Evolutionary conservation across 1,284 basidiomycete species (phyloP), one percentile per base, ranked within the genome.

Genomic region (Puccinia hordei): DNA sequence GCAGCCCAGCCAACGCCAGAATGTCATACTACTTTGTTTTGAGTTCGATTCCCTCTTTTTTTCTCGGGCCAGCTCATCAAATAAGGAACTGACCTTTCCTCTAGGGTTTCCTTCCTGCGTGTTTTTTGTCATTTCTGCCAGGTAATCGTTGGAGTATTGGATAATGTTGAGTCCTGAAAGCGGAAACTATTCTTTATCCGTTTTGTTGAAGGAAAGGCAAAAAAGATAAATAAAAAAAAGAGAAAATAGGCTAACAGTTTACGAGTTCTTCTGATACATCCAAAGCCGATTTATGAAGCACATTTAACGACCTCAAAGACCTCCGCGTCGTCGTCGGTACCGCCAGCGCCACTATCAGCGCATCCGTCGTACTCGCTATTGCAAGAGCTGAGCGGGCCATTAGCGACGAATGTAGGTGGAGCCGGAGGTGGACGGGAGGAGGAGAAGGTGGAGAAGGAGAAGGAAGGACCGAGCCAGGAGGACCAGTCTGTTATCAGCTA

Each of bases 271-370:
- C 10, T 35, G 10, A 12, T 41, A 46, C 10, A 17, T 5, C n/a
- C 2, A 82, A 83, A 85, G 78, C 85, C 85, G 22, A 81, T 85
- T 15, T 85, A 85, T 81, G 84, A 85, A 57, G 69, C 83, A 15
- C 81, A 81, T 71, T 80, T 85, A 27, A 82, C 82, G 19, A 84
- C 84, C 13, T 81, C 83, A 63, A 82, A 81, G 55, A 81, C 79
- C 17, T 78, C 82, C 6, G 72, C 81, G 0, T 63, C 81, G 0
- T 75, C 83, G n/a, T 57, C 81, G 19, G 74, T 81, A 13, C 82
- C 82, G 6, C 63, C 80, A 3, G 63, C 82, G 19, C 30, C 61
- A 0, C 15, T 73, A 13, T 57, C 79, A 19, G 46, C 51, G 12
- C 83, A 30, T 74, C 82, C 46, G 80, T 82, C 19, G 81, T 84